These are phyloP conservation scores for Clavispora santaluciae DNA, from an alignment of 805 yeast species.

Conservation along the genomic window DNA sequence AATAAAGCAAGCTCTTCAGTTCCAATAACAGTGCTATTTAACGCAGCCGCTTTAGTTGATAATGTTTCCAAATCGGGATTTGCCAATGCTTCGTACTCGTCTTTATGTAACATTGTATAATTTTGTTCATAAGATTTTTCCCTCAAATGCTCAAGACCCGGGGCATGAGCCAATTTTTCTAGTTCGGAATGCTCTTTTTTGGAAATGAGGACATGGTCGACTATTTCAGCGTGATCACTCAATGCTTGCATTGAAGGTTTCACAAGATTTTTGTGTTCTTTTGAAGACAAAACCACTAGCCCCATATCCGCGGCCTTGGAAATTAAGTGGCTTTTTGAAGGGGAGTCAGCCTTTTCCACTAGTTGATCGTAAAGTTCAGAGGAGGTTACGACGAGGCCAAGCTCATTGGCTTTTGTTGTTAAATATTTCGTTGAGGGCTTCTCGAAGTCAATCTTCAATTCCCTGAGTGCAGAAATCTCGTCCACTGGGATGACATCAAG, in stretches of 20 bases:
- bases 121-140: slow-evolving; percentile 9
- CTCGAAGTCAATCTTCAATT: slow-evolving; percentile 22
- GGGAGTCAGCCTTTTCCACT: slow-evolving; percentile 12
- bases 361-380: slow-evolving; percentile 28
- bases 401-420: slow-evolving; percentile 30
- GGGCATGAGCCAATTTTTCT: slow-evolving; percentile 13
- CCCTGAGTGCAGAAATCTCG: slow-evolving; percentile 13
- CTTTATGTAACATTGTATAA: slow-evolving; percentile 8
- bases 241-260: slow-evolving; percentile 11
- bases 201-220: slow-evolving; percentile 9
- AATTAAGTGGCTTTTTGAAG: slow-evolving; percentile 3
- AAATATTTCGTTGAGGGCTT: slow-evolving; percentile 31
- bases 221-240: slow-evolving; percentile 5
- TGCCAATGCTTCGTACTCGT: slow-evolving; percentile 5
- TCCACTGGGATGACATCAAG: slow-evolving; percentile 15
- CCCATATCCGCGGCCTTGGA: slow-evolving; percentile 6
- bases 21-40: slow-evolving; percentile 3
- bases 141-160: slow-evolving; percentile 18
- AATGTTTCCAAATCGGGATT: slow-evolving; percentile 1
- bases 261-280: slow-evolving; percentile 6
- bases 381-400: slow-evolving; percentile 29
- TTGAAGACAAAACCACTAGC: slow-evolving; percentile 3
- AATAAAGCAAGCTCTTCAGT: slow-evolving; percentile 4
- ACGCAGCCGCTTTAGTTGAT: background rate
- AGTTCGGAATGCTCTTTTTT: slow-evolving; percentile 3